Conservation (phyloP, 1,139 yeast genomes). For the Candida smagusa region DNA sequence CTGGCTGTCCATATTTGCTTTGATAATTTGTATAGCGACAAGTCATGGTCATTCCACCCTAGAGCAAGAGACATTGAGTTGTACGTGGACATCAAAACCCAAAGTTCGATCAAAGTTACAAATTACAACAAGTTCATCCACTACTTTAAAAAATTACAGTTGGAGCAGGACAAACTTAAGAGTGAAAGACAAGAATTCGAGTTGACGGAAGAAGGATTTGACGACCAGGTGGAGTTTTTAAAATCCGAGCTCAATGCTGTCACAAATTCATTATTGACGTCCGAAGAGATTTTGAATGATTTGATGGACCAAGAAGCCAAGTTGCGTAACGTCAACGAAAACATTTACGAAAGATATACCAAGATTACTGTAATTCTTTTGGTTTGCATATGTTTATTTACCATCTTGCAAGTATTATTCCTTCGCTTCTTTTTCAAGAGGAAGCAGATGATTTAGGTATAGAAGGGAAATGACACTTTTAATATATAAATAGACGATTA, state of each 20-base stretch:
- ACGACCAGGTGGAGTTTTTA: slow-evolving; percentile 25
- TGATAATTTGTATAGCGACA: slow-evolving; percentile 41
- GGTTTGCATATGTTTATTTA: slow-evolving; percentile 26
- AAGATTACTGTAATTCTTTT: slow-evolving; percentile 24
- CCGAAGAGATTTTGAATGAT: slow-evolving; percentile 25
- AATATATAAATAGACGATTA: background rate
- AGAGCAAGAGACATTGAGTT: slow-evolving; percentile 30
- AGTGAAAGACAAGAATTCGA: slow-evolving; percentile 4
- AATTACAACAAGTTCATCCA: slow-evolving; percentile 37
- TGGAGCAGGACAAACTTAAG: slow-evolving; percentile 8
- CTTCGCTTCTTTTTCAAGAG: slow-evolving; percentile 27
- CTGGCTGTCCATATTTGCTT: slow-evolving; percentile 39
- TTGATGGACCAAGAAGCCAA: slow-evolving; percentile 34
- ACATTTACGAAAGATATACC: slow-evolving; percentile 34
- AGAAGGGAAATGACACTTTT: too few relatives aligned
- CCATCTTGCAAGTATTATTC: slow-evolving; percentile 29
- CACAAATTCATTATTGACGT: slow-evolving; percentile 25
- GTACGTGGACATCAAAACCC: slow-evolving; percentile 34
- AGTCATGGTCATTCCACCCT: slow-evolving; percentile 43
- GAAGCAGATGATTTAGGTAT: slow-evolving; percentile 19
- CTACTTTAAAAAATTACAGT: slow-evolving; percentile 26
- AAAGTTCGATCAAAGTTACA: slow-evolving; percentile 29
- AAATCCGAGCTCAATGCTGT: slow-evolving; percentile 32
- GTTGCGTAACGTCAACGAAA: slow-evolving; percentile 41
- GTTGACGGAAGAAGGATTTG: slow-evolving; percentile 34